Evolutionary conservation across 2,329 filamentous ascomycete species (phyloP).

Genomic region (Ceratocystis destructans): DNA sequence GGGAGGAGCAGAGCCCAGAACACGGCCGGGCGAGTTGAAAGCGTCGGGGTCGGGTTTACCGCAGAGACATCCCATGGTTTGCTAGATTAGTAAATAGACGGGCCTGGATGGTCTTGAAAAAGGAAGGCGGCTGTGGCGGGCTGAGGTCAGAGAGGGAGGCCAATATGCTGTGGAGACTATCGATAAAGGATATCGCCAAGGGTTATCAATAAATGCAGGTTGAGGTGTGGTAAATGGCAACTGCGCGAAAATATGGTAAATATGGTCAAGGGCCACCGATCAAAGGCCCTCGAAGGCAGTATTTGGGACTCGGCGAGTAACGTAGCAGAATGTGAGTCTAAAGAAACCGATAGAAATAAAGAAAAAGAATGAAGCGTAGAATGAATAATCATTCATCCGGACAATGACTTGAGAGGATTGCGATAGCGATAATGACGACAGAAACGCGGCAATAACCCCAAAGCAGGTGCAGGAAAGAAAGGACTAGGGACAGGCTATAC

Average conservation of each 20-base stretch:
- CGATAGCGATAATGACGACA: not conserved
- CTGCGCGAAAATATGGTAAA: not conserved
- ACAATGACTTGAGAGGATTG: not conserved
- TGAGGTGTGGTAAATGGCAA: not conserved
- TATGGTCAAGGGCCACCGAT: not conserved
- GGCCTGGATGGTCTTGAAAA: not conserved
- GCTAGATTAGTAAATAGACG: not conserved
- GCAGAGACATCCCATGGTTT: constrained; percentile 72
- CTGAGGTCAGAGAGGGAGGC: not conserved
- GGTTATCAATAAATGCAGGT: too few relatives aligned
- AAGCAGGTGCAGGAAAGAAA: not conserved
- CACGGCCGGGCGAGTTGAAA: constrained; percentile 60
- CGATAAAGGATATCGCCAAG: not conserved
- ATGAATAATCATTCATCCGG: not conserved
- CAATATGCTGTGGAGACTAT: not conserved
- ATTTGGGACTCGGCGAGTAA: not conserved
- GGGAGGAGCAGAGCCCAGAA: constrained; percentile 44
- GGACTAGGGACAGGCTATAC: not conserved
- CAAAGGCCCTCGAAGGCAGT: not conserved
- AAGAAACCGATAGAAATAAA: not conserved
- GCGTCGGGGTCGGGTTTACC: constrained; percentile 55
- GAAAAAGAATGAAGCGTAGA: not conserved
- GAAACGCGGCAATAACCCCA: not conserved
- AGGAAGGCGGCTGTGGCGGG: not conserved
- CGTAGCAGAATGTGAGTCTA: not conserved